phyloP scores from a whole-genome alignment of 805 yeast genomes.

The Groenewaldozyma salmanticensis region DNA sequence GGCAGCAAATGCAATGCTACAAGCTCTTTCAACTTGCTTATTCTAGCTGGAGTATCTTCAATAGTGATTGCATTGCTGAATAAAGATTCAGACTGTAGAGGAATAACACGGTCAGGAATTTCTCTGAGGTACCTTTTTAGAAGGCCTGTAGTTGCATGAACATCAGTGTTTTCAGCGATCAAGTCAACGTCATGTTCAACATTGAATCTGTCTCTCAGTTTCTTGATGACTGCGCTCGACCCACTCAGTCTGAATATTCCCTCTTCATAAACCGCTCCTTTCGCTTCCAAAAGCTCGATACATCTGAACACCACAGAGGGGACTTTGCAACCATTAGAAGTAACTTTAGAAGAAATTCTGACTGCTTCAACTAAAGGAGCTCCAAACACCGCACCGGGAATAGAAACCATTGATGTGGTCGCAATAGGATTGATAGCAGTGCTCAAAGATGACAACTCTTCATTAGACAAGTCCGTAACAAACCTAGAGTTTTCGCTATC shows the following conservation, averaged over 20 bases:
- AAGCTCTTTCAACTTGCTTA: conserved; percentile 25
- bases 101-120: conserved; percentile 59
- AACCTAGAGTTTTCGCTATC: too few species aligned
- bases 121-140: conserved; percentile 75
- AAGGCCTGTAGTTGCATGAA: conserved; percentile 80
- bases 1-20: conserved; percentile 35
- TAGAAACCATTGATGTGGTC: neutral
- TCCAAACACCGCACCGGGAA: conserved; percentile 42
- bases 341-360: conserved; percentile 39
- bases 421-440: neutral
- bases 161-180: conserved; percentile 40
- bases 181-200: conserved; percentile 60
- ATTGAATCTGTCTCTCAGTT: conserved; percentile 61
- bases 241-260: conserved; percentile 91
- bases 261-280: conserved; percentile 73
- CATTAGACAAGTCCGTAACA: neutral
- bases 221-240: conserved; percentile 65
- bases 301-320: conserved; percentile 78
- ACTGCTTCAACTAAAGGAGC: conserved; percentile 46
- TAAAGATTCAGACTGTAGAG: conserved; percentile 37
- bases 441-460: neutral
- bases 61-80: conserved; percentile 31
- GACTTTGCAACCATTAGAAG: conserved; percentile 34
- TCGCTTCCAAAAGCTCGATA: conserved; percentile 50
- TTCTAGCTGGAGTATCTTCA: conserved; percentile 18